Base-by-base conservation (phyloP, 192 early-diverging fungal genomes). In the Backusella luteola region DNA sequence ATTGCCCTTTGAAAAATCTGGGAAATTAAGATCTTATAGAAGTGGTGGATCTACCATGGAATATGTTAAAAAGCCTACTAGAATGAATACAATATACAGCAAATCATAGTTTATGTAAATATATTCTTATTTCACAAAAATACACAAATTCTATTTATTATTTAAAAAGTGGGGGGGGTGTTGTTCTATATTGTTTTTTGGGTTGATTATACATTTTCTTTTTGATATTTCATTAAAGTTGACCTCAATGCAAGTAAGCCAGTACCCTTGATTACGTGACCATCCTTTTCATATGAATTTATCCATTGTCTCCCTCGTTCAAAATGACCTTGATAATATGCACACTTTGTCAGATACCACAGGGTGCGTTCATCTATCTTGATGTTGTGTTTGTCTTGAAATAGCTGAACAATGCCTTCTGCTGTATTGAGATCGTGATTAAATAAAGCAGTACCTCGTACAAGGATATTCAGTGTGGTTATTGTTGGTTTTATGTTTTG, bases 381-480 rank as follows among this genome's bases (percentile, higher is more conserved):
- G 2, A 81, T 49, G 1, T 49, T 44, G n/a, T 71, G 70, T 17
- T 6, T 15, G 26, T n/a, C 17, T 21, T 23, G 8, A 29, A 80
- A 68, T 42, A 68, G 52, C 3, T 49, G 5, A 1, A 81, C 59
- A 73, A 81, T 76, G 4, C 36, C 66, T 36, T 78, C 76, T 1
- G 80, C 80, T 1, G 67, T 56, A 21, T 17, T 67, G 6, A 77
- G 34, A 53, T 81, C 80, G 15, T 74, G 23, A 56, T 74, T 73
- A 21, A 81, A 75, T 67, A 75, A 34, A n/a, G 73, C 76, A 2
- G 74, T 44, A 1, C 80, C 80, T 56, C 76, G 59, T 5, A 81
- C 66, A 42, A 73, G 72, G 34, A 78, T 81, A 56, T 81, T 81
- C 32, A 81, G 36, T 17, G 80, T 81, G 1, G 42, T 34, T 15